Evolutionary conservation across 352 stramenopile species (phyloP).

Genomic region (Globisporangium okanoganense): DNA sequence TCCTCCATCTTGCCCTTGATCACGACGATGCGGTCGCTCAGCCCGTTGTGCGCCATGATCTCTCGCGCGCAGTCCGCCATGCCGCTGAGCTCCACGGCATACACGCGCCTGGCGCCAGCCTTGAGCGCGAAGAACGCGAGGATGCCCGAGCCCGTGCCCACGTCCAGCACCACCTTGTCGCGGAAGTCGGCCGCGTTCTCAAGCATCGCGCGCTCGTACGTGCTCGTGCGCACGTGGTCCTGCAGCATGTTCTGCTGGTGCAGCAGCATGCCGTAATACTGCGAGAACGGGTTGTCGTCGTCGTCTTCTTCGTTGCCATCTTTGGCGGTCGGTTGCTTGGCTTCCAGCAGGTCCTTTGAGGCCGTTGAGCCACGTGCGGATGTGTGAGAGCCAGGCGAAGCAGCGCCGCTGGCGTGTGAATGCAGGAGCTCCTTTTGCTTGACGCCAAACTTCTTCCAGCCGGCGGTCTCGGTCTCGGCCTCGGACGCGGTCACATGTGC

Average conservation of each 20-base stretch:
- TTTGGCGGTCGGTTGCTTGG: background rate
- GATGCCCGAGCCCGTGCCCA: slow-evolving; percentile 99
- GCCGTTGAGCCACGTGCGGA: background rate
- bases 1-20: slow-evolving; percentile 98
- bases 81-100: slow-evolving; percentile 95
- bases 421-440: slow-evolving; percentile 27
- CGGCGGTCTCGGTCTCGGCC: slow-evolving; percentile 27
- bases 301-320: slow-evolving; percentile 30
- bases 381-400: background rate
- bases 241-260: slow-evolving; percentile 99
- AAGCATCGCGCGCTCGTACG: slow-evolving; percentile 98
- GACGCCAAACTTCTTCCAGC: slow-evolving; percentile 24
- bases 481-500: slow-evolving; percentile 13
- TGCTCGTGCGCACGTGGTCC: slow-evolving; percentile 98
- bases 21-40: slow-evolving; percentile 95
- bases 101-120: slow-evolving; percentile 94
- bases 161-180: slow-evolving; percentile 98
- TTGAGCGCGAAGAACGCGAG: slow-evolving; percentile 98
- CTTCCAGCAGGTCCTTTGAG: background rate
- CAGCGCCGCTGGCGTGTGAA: background rate
- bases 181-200: slow-evolving; percentile 94
- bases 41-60: slow-evolving; percentile 94
- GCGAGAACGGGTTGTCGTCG: slow-evolving; percentile 90
- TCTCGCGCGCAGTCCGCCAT: slow-evolving; percentile 96
- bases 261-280: slow-evolving; percentile 94